Evolutionary conservation across 495 filamentous ascomycete species (phyloP).

Genomic region (Echria macrotheca): DNA sequence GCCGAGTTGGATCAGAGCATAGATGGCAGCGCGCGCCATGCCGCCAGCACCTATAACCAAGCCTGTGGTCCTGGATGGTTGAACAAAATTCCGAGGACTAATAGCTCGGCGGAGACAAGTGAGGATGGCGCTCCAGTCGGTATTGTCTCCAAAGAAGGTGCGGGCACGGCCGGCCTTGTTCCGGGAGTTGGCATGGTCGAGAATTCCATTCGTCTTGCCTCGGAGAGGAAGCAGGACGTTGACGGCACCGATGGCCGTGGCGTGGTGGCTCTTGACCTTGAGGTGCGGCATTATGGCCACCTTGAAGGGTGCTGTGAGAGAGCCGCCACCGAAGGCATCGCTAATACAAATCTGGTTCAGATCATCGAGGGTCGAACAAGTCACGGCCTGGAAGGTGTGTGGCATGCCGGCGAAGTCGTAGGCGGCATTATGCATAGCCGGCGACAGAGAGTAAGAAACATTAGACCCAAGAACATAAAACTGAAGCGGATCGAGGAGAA

Average conservation of each 20-base stretch:
- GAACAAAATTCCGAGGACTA: slow-evolving; percentile 73
- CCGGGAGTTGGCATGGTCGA: slow-evolving; percentile 60
- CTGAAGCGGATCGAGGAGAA: slow-evolving; percentile 58
- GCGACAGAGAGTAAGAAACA: slow-evolving; percentile 70
- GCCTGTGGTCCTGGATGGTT: slow-evolving; percentile 57
- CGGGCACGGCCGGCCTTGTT: slow-evolving; percentile 59
- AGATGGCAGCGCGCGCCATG: slow-evolving; percentile 75
- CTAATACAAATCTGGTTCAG: slow-evolving; percentile 58
- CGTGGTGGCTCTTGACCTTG: slow-evolving; percentile 66
- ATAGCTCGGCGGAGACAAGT: slow-evolving; percentile 67
- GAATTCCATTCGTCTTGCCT: slow-evolving; percentile 51
- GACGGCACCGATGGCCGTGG: slow-evolving; percentile 73
- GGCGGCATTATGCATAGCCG: slow-evolving; percentile 75
- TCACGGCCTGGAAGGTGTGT: slow-evolving; percentile 62
- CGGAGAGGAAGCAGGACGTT: slow-evolving; percentile 77
- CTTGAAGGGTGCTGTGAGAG: slow-evolving; percentile 71
- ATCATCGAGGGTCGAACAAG: slow-evolving; percentile 57
- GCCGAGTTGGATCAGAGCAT: slow-evolving; percentile 71
- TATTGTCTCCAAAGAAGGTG: slow-evolving; percentile 78
- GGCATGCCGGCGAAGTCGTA: slow-evolving; percentile 66
- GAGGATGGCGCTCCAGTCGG: slow-evolving; percentile 72
- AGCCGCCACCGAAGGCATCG: slow-evolving; percentile 66
- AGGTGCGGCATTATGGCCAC: slow-evolving; percentile 63
- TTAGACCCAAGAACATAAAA: slow-evolving; percentile 72
- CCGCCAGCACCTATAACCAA: slow-evolving; percentile 76